phyloP scores from a whole-genome alignment of 495 filamentous ascomycete species.

The Aspergillus heteromorphus region DNA sequence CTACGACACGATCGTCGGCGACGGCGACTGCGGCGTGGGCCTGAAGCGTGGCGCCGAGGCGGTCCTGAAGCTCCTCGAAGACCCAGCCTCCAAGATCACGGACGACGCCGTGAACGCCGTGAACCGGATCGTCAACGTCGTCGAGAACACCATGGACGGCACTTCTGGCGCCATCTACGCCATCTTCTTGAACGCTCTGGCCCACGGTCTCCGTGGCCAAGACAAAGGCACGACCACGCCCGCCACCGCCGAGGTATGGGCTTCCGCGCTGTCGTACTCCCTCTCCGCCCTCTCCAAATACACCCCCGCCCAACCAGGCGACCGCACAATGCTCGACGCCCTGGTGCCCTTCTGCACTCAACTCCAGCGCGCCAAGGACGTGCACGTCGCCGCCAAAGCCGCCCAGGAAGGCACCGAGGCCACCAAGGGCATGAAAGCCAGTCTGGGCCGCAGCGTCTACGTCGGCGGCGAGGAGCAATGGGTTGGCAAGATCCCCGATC shows the following conservation, averaged over 20 bases:
- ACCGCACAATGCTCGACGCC: conserved; percentile 88
- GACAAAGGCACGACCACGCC: conserved; percentile 41
- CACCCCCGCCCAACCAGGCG: conserved; percentile 84
- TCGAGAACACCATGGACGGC: conserved; percentile 92
- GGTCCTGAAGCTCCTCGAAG: conserved; percentile 59
- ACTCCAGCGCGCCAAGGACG: conserved; percentile 55
- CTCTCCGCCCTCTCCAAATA: conserved; percentile 69
- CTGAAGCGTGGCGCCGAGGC: conserved; percentile 89
- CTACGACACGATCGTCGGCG: conserved; percentile 89
- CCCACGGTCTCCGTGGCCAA: conserved; percentile 63
- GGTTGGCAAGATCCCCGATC: conserved; percentile 74
- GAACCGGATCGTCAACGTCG: conserved; percentile 67
- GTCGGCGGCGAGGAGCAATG: conserved; percentile 79
- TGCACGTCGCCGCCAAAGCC: conserved; percentile 67
- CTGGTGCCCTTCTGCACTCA: conserved; percentile 79
- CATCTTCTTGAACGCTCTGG: conserved; percentile 91
- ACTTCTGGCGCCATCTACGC: conserved; percentile 93
- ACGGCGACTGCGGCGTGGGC: conserved; percentile 92
- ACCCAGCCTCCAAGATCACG: conserved; percentile 41
- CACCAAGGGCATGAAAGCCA: conserved; percentile 89
- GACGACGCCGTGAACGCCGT: conserved; percentile 70
- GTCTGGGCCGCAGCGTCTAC: conserved; percentile 83
- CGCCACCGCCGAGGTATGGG: conserved; percentile 60
- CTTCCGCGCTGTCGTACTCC: conserved; percentile 64
- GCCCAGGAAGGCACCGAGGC: conserved; percentile 69